These are phyloP conservation scores for Hanseniaspora sp. DNA, from an alignment of 1,139 yeast genomes.

Conservation along the genomic window DNA sequence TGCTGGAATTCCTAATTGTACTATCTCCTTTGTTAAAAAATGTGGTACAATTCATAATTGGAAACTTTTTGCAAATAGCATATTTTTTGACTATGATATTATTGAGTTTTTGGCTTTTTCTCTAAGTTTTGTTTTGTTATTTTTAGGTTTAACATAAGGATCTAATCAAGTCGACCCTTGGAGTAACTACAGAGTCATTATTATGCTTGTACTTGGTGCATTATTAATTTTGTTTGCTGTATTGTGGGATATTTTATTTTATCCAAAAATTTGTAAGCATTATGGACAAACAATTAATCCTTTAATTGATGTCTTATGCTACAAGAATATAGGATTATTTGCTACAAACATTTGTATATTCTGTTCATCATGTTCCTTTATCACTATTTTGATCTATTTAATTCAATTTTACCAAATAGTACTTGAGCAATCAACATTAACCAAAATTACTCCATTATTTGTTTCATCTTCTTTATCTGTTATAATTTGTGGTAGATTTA, in stretches of 20 bases:
- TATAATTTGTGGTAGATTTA: constrained; percentile 37
- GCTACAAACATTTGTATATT: constrained; percentile 20
- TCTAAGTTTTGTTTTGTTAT: constrained; percentile 35
- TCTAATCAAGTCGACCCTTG: constrained; percentile 32
- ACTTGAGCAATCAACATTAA: constrained; percentile 33
- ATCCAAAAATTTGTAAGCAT: constrained; percentile 2
- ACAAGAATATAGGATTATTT: constrained; percentile 19
- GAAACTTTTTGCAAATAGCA: neutral
- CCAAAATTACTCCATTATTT: constrained; percentile 50
- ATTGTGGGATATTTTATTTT: constrained; percentile 27
- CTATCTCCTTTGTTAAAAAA: neutral
- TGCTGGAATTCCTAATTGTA: neutral
- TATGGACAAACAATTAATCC: constrained; percentile 15
- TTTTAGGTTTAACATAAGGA: constrained; percentile 45
- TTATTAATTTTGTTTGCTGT: constrained; percentile 33
- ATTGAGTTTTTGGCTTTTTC: constrained; percentile 37
- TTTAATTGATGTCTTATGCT: constrained; percentile 19
- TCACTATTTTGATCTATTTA: constrained; percentile 19
- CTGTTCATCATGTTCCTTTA: constrained; percentile 19
- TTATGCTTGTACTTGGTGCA: constrained; percentile 46
- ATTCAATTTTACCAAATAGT: constrained; percentile 24
- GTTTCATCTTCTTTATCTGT: constrained; percentile 43
- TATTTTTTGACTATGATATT: constrained; percentile 34
- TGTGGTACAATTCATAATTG: neutral
- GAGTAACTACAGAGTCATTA: constrained; percentile 43